Base-by-base conservation (phyloP, 345 rosid genomes). In the Limnanthes douglasii region DNA sequence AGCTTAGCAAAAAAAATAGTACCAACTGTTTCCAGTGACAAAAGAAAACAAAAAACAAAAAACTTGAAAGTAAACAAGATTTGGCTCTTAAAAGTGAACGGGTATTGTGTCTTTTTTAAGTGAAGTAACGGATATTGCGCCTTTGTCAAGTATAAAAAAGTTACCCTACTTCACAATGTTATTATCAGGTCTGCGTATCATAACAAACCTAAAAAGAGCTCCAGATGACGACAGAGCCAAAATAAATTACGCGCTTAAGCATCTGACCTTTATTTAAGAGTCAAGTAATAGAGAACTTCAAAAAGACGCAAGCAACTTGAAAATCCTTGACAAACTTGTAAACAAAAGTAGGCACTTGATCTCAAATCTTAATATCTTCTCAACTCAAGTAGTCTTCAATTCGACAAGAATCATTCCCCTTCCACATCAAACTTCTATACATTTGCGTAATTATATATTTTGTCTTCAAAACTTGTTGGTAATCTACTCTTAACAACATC, bases 241-340 rank as follows among this genome's bases (percentile, higher is more conserved):
- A n/a, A n/a, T n/a, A n/a, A n/a, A n/a, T n/a, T n/a, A n/a, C n/a
- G n/a, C n/a, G n/a, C n/a, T n/a, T n/a, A 38, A 67, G 65, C 31
- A 53, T 73, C 83, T 68, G 61, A 64, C 66, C 83, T 65, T 69
- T 64, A 66, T 48, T 57, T 61, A 71, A 73, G 57, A 66, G 46
- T 67, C 75, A 73, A 68, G 56, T 42, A 68, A 61, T 64, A 66
- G 60, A 68, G 60, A 64, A 73, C 75, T 93, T 78, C 62, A 64
- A 71, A 77, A 85, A 75, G 67, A 63, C 61, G 74, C 59, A 71
- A 66, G 70, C 47, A 61, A 76, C 74, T 78, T 72, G 63, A 62
- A 55, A 61, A 61, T 33, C 58, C 81, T 65, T 69, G 85, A 61
- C 60, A 60, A 48, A 51, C 90, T 83, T 66, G 79, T 66, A 73